Percentiles rank a stretch among this genome's conserved stretches.
phyloP scores from a whole-genome alignment of 208 protist species.

The Acanthamoeba divionensis region DNA sequence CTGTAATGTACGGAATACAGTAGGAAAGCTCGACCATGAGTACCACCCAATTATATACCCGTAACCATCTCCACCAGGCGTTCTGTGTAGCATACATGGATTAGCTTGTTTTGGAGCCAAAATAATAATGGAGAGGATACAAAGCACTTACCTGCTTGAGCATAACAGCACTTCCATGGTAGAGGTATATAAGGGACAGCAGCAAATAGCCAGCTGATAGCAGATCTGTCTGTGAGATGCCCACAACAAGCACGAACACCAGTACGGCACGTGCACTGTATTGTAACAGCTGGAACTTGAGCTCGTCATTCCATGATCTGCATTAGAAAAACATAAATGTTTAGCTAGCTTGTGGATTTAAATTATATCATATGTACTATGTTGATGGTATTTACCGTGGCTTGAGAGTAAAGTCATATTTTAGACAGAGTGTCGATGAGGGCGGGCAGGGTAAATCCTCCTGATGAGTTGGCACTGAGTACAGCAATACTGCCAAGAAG shows the following conservation, averaged over 20 bases:
- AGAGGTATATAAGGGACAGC: conserved; percentile 3
- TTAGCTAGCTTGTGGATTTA: too few species aligned
- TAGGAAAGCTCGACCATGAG: background rate
- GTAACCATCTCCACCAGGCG: conserved; percentile 27
- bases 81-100: too few species aligned
- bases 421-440: too few species aligned
- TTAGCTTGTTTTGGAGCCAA: too few species aligned
- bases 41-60: background rate
- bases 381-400: too few species aligned
- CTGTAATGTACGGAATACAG: background rate
- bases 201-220: conserved; percentile 22
- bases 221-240: background rate
- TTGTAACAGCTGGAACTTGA: conserved; percentile 23
- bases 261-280: conserved; percentile 11
- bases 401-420: conserved; percentile 36
- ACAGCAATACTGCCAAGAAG: background rate
- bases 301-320: conserved; percentile 37
- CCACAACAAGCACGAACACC: conserved; percentile 22
- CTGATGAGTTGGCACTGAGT: background rate
- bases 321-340: background rate
- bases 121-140: too few species aligned
- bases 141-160: too few species aligned
- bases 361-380: too few species aligned
- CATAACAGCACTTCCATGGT: background rate
- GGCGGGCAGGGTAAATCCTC: too few species aligned